Evolutionary conservation across 371 early-diverging fungal genomes (phyloP).

Genomic region (Mucor mucedo): DNA sequence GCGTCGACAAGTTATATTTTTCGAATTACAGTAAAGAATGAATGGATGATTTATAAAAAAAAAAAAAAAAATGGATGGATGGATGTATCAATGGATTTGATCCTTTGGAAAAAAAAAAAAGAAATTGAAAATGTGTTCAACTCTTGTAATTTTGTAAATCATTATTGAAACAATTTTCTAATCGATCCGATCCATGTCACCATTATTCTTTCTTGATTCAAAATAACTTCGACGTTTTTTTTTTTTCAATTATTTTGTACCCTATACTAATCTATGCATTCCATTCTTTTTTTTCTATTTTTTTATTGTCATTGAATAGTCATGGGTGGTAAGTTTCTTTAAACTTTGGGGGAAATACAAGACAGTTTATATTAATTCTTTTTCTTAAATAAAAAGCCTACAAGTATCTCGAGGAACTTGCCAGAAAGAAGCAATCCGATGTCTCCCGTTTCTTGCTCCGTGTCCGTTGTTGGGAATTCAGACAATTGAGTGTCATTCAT

Average conservation of each 20-base stretch:
- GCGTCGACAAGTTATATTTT: background rate
- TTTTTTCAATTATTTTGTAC: background rate
- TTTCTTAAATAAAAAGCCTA: conserved; percentile 57
- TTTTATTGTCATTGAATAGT: conserved; percentile 8
- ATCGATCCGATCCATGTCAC: background rate
- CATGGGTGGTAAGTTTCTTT: conserved; percentile 29
- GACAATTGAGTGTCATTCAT: conserved; percentile 97
- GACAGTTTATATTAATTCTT: background rate
- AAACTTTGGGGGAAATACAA: background rate
- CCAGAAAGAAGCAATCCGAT: conserved; percentile 99
- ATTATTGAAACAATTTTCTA: background rate
- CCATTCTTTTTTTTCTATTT: background rate
- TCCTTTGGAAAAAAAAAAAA: background rate
- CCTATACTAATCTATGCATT: conserved; percentile 3
- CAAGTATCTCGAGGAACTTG: conserved; percentile 97
- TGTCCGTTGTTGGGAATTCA: conserved; percentile 95
- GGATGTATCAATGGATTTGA: conserved; percentile 12
- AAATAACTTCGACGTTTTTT: background rate
- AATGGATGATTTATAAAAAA: background rate
- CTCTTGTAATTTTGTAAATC: background rate
- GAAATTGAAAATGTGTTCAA: background rate
- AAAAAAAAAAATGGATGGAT: background rate
- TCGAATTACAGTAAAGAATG: background rate
- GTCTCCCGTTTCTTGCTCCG: conserved; percentile 98
- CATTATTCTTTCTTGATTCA: background rate